These are phyloP conservation scores for Cardamine occulta DNA, from an alignment of 345 rosid genomes.

Conservation along the genomic window DNA sequence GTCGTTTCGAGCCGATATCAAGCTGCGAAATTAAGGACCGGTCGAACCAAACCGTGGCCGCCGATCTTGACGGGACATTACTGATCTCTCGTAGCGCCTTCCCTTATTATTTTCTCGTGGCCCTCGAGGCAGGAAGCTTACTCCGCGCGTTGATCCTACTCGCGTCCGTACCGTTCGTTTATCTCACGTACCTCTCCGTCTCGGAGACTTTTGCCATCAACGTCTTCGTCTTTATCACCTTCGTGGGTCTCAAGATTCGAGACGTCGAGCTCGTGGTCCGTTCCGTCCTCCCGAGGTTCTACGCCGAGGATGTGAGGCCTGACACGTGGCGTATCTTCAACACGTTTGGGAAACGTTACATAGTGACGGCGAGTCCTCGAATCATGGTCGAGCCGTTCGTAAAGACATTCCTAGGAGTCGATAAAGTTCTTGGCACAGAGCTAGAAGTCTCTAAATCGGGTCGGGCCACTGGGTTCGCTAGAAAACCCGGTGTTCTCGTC, in stretches of 20 bases:
- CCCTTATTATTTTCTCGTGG: constrained; percentile 84
- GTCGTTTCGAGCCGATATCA: constrained; percentile 56
- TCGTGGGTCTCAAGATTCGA: constrained; percentile 64
- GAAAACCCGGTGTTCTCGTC: constrained; percentile 70
- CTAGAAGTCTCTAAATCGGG: constrained; percentile 72
- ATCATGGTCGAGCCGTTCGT: constrained; percentile 89
- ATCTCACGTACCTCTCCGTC: constrained; percentile 56
- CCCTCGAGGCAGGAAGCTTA: constrained; percentile 88
- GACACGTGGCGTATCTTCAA: constrained; percentile 81
- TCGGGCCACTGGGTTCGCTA: constrained; percentile 75
- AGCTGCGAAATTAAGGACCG: constrained; percentile 62
- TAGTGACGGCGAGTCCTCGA: constrained; percentile 80
- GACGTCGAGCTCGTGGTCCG: constrained; percentile 80
- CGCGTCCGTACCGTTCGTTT: constrained; percentile 72
- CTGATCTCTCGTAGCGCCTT: constrained; percentile 80
- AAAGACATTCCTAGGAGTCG: constrained; percentile 69
- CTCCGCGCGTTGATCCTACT: constrained; percentile 66
- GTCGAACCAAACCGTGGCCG: constrained; percentile 74
- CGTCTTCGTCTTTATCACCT: constrained; percentile 66
- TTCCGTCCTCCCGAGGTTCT: constrained; percentile 83
- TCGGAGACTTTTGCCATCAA: constrained; percentile 77
- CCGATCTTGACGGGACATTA: constrained; percentile 85
- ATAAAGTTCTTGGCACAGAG: constrained; percentile 85
- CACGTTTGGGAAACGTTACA: constrained; percentile 72
- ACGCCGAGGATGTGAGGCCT: constrained; percentile 86